Conservation (phyloP, 1,139 yeast species). For the Candida sojae region DNA sequence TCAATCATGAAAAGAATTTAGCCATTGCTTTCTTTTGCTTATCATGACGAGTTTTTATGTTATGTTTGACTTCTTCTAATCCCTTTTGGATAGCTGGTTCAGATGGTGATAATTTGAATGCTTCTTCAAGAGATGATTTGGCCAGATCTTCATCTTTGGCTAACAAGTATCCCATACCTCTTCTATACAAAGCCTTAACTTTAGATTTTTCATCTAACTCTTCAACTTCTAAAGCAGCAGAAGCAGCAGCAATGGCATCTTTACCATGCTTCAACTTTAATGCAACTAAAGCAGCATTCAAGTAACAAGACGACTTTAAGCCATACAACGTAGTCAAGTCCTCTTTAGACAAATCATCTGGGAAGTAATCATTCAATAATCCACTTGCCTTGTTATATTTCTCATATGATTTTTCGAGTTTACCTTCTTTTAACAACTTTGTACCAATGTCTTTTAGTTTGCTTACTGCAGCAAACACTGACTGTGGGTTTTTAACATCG, state of each 20-base stretch:
- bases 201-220: conserved; percentile 64
- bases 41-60: conserved; percentile 55
- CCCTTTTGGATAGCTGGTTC: conserved; percentile 78
- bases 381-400: conserved; percentile 74
- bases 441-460: conserved; percentile 82
- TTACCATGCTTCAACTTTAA: conserved; percentile 61
- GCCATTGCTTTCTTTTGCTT: conserved; percentile 84
- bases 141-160: conserved; percentile 76
- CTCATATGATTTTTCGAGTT: conserved; percentile 53
- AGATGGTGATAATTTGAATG: conserved; percentile 63
- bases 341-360: conserved; percentile 64
- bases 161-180: conserved; percentile 72
- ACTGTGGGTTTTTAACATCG: conserved; percentile 57
- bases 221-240: conserved; percentile 66
- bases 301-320: conserved; percentile 60
- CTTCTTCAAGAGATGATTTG: conserved; percentile 62
- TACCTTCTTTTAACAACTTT: conserved; percentile 64
- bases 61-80: conserved; percentile 57
- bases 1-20: conserved; percentile 56
- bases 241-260: conserved; percentile 60
- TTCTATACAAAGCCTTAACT: conserved; percentile 85
- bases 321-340: conserved; percentile 50
- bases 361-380: conserved; percentile 72
- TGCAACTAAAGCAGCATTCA: conserved; percentile 78
- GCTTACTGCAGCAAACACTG: conserved; percentile 67